Conservation (phyloP, 371 early-diverging fungal genomes). For the Choanephora cucurbitarum region DNA sequence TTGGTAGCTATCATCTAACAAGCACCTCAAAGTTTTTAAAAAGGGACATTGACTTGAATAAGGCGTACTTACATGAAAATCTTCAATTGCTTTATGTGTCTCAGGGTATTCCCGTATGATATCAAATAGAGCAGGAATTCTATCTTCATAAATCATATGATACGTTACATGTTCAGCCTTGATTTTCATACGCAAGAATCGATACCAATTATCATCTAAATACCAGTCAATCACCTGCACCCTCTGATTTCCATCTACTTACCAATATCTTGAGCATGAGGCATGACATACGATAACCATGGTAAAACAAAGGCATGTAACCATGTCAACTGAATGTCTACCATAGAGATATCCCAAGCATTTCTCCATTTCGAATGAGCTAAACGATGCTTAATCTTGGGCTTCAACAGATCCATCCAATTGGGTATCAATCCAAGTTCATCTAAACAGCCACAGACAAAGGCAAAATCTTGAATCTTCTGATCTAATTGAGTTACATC, state of each 20-base stretch:
- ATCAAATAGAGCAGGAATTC: conserved; percentile 33
- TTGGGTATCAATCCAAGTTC: conserved; percentile 4
- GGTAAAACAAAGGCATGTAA: conserved; percentile 23
- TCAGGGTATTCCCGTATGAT: conserved; percentile 42
- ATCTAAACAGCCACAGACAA: conserved; percentile 14
- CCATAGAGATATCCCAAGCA: conserved; percentile 4
- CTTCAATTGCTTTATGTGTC: conserved; percentile 25
- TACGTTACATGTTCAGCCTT: conserved; percentile 25
- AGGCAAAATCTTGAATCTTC: background rate
- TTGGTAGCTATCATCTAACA: conserved; percentile 23
- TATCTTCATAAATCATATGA: conserved; percentile 18
- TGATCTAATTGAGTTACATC: too few relatives aligned
- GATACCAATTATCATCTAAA: conserved; percentile 18
- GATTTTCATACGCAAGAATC: conserved; percentile 19
- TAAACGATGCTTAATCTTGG: conserved; percentile 8
- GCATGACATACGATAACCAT: conserved; percentile 21
- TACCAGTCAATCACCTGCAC: background rate
- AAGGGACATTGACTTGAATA: too few relatives aligned
- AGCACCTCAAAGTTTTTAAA: too few relatives aligned
- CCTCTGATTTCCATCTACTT: background rate
- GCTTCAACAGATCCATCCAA: conserved; percentile 15
- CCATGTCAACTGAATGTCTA: conserved; percentile 22
- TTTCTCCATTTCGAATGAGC: conserved; percentile 5
- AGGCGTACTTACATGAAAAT: conserved; percentile 37
- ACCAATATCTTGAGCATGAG: conserved; percentile 11